phyloP scores from a whole-genome alignment of 2,329 filamentous ascomycete species.

The Alternaria incomplexa region DNA sequence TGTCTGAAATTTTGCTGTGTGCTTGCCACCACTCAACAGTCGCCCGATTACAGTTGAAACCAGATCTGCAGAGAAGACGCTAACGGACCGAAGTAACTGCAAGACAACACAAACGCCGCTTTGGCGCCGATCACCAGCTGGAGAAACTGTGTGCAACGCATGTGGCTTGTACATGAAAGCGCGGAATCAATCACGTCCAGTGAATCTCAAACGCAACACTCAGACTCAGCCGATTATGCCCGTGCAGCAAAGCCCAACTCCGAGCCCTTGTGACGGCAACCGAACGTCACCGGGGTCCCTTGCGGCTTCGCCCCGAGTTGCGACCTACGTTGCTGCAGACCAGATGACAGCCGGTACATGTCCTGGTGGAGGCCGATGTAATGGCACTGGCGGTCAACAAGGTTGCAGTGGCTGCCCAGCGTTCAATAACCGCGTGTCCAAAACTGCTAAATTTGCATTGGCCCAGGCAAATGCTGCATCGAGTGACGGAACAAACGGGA shows the following conservation, averaged over 20 bases:
- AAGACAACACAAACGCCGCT: constrained; percentile 91
- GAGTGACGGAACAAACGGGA: constrained; percentile 18
- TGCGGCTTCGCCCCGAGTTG: constrained; percentile 51
- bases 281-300: constrained; percentile 49
- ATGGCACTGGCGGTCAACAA: constrained; percentile 93
- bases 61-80: constrained; percentile 11
- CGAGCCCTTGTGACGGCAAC: constrained; percentile 47
- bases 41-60: constrained; percentile 4
- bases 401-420: constrained; percentile 95
- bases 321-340: constrained; percentile 79
- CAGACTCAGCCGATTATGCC: constrained; percentile 39
- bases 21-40: neutral
- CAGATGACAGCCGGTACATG: constrained; percentile 83
- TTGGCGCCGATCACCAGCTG: constrained; percentile 91
- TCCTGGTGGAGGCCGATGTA: constrained; percentile 91
- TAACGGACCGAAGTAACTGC: constrained; percentile 74
- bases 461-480: constrained; percentile 48
- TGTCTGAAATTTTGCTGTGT: neutral
- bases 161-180: constrained; percentile 95
- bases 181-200: constrained; percentile 87
- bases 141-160: constrained; percentile 95
- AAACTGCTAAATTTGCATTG: constrained; percentile 75
- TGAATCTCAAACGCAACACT: constrained; percentile 82
- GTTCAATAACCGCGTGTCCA: constrained; percentile 95
- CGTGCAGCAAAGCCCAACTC: constrained; percentile 50